Base-by-base conservation (phyloP, 2,329 filamentous ascomycete species). In the Fusarium sp. region DNA sequence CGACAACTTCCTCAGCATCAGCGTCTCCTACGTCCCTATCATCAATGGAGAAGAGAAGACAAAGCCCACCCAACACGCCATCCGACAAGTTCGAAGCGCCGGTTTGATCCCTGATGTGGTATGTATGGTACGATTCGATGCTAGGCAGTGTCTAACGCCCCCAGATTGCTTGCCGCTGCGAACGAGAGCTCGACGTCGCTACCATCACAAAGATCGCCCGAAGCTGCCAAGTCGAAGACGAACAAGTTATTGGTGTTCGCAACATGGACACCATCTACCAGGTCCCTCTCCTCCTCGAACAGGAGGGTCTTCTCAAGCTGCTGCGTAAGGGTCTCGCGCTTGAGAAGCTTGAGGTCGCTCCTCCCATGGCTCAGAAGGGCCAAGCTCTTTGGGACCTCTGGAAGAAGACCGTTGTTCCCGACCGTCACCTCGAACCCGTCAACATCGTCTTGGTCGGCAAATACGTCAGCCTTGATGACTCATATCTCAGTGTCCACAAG, bases 201-300 rank as follows among this genome's bases (percentile, higher is more conserved):
- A 95, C 94, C 2, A 90, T 95, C 53, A 87, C 92, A 70, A 98
- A 99, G 84, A 94, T 99, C 70, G 94, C 95, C 67, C 89, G 90
- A 77, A 93, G 91, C 82, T 98, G 95, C 81, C 93, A 97, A 78
- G 92, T 98, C 50, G 93, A 97, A 58, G 83, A 88, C 14, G 88
- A 94, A 73, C 94, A 98, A 79, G 94, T 98, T 45, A 85, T 98
- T 69, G 92, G 90, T n/a, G 95, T 99, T 14, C 91, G 92, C 74
- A 92, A 98, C 80, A 93, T 98, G 82, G 86, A 91, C 23, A 94
- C 94, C 15, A 97, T 93, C 56, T 99, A 99, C 82, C 95, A 97
- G 73, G 95, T 98, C 5, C 96, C 96, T 2, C 86, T 98, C n/a
- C 91, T 98, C 27, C 90, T 98, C 17, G 89, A 95, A 75, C 87